These are phyloP conservation scores for Boletus fagicola DNA, from an alignment of 768 basidiomycete species.

Conservation along the genomic window DNA sequence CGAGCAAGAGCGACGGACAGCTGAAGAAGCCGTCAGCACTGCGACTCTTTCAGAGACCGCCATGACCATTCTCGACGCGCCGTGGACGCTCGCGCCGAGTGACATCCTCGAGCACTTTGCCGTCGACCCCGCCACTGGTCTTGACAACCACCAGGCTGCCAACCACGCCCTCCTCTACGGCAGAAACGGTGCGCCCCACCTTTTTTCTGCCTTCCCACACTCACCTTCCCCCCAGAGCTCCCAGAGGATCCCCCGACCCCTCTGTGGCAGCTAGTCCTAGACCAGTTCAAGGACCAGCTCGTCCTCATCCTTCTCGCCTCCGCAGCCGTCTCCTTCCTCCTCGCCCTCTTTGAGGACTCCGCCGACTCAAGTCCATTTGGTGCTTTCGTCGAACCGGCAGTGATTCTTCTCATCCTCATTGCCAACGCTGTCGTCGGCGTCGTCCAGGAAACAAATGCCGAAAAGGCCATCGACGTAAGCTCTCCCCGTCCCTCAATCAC, in stretches of 20 bases:
- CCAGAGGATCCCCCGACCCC: slow-evolving; percentile 92
- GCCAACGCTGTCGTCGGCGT: slow-evolving; percentile 98
- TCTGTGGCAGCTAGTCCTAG: slow-evolving; percentile 91
- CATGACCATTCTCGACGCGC: slow-evolving; percentile 54
- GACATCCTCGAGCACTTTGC: slow-evolving; percentile 72
- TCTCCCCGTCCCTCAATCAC: background rate
- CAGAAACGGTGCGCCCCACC: slow-evolving; percentile 67
- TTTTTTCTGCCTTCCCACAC: background rate
- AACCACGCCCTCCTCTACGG: slow-evolving; percentile 80
- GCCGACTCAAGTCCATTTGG: slow-evolving; percentile 64
- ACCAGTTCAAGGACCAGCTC: slow-evolving; percentile 98
- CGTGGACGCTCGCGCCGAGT: slow-evolving; percentile 74
- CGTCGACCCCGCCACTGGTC: slow-evolving; percentile 61
- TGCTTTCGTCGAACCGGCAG: slow-evolving; percentile 93
- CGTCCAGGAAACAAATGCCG: slow-evolving; percentile 94
- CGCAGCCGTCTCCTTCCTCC: slow-evolving; percentile 88
- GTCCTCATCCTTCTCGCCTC: slow-evolving; percentile 95
- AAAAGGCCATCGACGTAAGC: slow-evolving; percentile 95
- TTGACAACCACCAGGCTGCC: slow-evolving; percentile 63
- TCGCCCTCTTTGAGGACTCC: slow-evolving; percentile 83
- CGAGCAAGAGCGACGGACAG: too few relatives aligned
- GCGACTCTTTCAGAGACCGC: background rate
- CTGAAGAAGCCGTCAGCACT: too few relatives aligned
- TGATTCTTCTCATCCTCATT: slow-evolving; percentile 93
- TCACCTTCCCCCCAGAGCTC: slow-evolving; percentile 55